These are phyloP conservation scores for Hibiscus trionum DNA, from an alignment of 345 rosid genomes.

Conservation along the genomic window DNA sequence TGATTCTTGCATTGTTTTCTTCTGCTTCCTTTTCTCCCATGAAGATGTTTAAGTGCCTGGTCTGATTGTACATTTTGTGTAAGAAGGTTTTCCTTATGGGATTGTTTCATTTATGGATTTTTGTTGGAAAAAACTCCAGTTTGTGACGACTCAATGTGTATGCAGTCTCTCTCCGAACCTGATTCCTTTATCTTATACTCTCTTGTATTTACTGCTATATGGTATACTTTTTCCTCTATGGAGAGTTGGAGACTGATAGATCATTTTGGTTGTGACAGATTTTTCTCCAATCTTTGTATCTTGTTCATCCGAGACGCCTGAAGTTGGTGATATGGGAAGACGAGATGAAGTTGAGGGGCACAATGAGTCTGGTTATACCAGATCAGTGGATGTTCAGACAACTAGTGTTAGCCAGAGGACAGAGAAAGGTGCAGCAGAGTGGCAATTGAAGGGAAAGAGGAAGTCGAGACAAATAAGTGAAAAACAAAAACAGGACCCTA, in stretches of 20 bases:
- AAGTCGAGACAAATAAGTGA: constrained; percentile 70
- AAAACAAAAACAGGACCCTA: constrained; percentile 48
- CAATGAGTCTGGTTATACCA: constrained; percentile 36
- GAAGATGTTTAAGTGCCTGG: neutral
- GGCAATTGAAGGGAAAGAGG: constrained; percentile 95
- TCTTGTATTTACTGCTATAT: neutral
- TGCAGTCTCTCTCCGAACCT: neutral
- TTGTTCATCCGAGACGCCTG: constrained; percentile 30
- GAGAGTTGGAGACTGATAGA: constrained; percentile 7
- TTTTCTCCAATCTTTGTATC: constrained; percentile 29
- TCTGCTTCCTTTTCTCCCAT: neutral
- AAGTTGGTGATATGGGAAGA: constrained; percentile 36
- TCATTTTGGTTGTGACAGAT: constrained; percentile 29
- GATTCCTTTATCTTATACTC: neutral
- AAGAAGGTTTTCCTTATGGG: neutral
- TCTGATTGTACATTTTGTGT: neutral
- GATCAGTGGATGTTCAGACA: constrained; percentile 23
- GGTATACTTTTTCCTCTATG: neutral
- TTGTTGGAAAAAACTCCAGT: neutral
- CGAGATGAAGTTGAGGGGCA: constrained; percentile 40
- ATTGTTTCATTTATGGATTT: neutral
- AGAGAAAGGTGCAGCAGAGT: constrained; percentile 67
- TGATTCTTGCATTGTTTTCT: no score
- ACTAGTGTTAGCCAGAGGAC: constrained; percentile 40
- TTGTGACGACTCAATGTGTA: neutral